A percentile compares a stretch with the other conserved stretches of the same genome.
phyloP scores from a whole-genome alignment of 1,284 basidiomycete species.

The Rhodotorula sp. region DNA sequence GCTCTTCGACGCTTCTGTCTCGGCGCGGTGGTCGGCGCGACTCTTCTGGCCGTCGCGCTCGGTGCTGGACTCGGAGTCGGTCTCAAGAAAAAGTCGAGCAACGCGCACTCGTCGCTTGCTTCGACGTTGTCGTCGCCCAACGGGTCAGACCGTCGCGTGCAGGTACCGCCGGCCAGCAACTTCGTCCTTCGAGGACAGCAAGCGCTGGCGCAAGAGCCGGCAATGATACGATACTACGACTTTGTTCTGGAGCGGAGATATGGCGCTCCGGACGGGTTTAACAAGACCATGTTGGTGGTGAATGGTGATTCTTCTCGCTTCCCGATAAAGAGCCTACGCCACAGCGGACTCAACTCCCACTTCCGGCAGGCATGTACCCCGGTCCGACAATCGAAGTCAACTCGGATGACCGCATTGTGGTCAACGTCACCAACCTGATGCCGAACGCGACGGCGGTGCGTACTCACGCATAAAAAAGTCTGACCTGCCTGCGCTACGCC shows the following conservation, averaged over 20 bases:
- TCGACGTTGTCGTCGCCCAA: not conserved
- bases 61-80: not conserved
- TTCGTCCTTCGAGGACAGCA: not conserved
- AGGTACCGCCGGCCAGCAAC: not conserved
- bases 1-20: not conserved
- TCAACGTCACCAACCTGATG: constrained; percentile 35
- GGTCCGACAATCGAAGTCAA: constrained; percentile 39
- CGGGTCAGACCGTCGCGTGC: not conserved
- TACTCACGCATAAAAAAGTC: no score
- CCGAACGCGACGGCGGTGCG: constrained; percentile 29
- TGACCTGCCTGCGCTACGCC: not conserved
- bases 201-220: constrained; percentile 14
- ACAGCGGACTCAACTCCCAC: not conserved
- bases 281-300: constrained; percentile 38
- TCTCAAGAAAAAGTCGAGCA: not conserved
- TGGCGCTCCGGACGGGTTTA: constrained; percentile 33
- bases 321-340: no score
- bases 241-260: constrained; percentile 38
- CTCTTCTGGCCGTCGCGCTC: not conserved
- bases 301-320: no score
- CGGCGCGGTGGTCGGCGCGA: not conserved
- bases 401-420: constrained; percentile 31
- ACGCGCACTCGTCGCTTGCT: not conserved
- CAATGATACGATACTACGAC: constrained; percentile 22
- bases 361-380: constrained; percentile 34